phyloP scores from a whole-genome alignment of 2,329 filamentous ascomycete genomes.

The Nemania sp. region DNA sequence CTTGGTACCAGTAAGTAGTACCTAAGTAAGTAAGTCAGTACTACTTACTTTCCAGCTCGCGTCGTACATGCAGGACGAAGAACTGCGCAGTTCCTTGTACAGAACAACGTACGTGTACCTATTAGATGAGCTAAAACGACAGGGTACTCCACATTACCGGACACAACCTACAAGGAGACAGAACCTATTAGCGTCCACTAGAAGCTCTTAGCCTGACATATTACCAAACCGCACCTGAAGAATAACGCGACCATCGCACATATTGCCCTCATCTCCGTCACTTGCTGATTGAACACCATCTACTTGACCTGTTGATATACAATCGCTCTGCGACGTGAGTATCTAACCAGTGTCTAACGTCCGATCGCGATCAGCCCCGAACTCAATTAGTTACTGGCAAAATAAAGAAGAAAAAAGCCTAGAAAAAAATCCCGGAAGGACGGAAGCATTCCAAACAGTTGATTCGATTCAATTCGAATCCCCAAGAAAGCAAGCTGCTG shows the following conservation, averaged over 20 bases:
- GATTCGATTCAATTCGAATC: slow-evolving; percentile 14
- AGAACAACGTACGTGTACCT: too few relatives aligned
- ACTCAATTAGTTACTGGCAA: neutral
- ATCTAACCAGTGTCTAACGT: neutral
- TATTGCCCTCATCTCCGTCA: neutral
- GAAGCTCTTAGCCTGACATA: neutral
- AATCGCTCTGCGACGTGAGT: neutral
- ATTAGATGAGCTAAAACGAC: too few relatives aligned
- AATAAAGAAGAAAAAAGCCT: too few relatives aligned
- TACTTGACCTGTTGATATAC: too few relatives aligned
- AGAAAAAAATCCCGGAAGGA: neutral
- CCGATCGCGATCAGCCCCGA: neutral
- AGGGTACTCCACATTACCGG: too few relatives aligned
- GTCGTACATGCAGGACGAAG: too few relatives aligned
- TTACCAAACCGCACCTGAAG: neutral
- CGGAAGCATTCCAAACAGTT: neutral
- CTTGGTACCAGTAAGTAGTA: too few relatives aligned
- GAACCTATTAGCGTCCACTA: neutral
- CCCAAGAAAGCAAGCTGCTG: slow-evolving; percentile 13
- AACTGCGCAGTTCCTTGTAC: too few relatives aligned
- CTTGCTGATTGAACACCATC: too few relatives aligned
- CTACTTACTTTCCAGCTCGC: too few relatives aligned
- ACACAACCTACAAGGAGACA: neutral
- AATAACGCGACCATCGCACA: slow-evolving; percentile 9
- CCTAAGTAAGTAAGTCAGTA: too few relatives aligned